Base-by-base conservation (phyloP, 2,329 filamentous ascomycete species). In the Colletotrichum melonis region DNA sequence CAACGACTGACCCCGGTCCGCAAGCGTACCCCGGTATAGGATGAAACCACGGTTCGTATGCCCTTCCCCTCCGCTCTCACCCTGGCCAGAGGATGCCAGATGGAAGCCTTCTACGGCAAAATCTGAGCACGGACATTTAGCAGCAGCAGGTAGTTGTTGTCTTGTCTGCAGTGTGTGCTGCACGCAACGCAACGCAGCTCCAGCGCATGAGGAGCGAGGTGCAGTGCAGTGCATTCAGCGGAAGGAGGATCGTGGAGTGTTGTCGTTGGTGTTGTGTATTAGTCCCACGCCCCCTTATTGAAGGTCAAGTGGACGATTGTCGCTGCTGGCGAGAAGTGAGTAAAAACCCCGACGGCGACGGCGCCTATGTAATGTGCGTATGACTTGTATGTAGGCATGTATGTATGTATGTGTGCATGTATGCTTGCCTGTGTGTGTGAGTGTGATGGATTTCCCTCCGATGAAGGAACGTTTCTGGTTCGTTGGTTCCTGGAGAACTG, bases 91-190 rank as follows among this genome's bases (percentile, higher is more conserved):
- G 19, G 26, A 64, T 64, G 46, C 16, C 59, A 72, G 66, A 69
- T 72, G 67, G 70, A 73, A 70, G 70, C 28, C 70, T 70, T 73
- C 62, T 66, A 58, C 63, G 62, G 67, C 72, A 68, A 72, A 74
- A 74, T 74, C 56, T 63, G 62, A 70, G 73, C 70, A 75, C 73
- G 66, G 73, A 75, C 73, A 68, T 70, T 73, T 68, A 69, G 32
- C 58, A 52, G 67, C 46, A 35, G 63, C 49, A 46, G 35, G 35
- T 14, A 32, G 19, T n/a, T 24, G 46, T 8, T 32, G 57, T 9
- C 42, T 38, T 26, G 30, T 22, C 8, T 14, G 32, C 28, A 30
- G 24, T 38, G 26, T 54, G 55, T 59, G 38, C 65, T 59, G 65
- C 56, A 60, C 54, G 63, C 63, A 67, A 28, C 35, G n/a, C 49